Evolutionary conservation across 108 stramenopile genomes (phyloP).

Genomic region (Cyclostephanos invisitatus): DNA sequence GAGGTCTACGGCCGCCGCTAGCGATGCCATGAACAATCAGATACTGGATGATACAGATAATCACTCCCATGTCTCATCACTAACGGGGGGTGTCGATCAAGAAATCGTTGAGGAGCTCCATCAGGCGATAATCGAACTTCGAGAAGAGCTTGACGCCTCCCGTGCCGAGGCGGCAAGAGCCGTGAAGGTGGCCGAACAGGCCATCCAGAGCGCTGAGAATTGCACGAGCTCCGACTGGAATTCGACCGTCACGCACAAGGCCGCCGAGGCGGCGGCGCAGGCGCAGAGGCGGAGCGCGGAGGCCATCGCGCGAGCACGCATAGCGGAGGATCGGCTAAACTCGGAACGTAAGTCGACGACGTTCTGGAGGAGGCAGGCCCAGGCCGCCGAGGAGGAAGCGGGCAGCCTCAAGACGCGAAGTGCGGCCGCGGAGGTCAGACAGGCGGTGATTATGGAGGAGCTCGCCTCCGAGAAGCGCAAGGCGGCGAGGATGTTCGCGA

Average conservation of each 20-base stretch:
- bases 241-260: constrained; percentile 87
- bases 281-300: constrained; percentile 86
- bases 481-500: constrained; percentile 42
- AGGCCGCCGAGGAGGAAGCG: constrained; percentile 77
- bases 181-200: constrained; percentile 91
- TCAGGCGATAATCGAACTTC: constrained; percentile 71
- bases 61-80: constrained; percentile 71
- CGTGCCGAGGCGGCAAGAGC: constrained; percentile 87
- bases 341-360: constrained; percentile 59
- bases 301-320: constrained; percentile 77
- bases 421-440: constrained; percentile 83
- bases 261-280: constrained; percentile 87
- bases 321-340: constrained; percentile 79
- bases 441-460: constrained; percentile 65
- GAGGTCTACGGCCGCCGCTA: too few relatives aligned
- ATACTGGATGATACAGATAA: constrained; percentile 37
- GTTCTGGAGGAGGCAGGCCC: constrained; percentile 75
- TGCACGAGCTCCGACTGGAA: constrained; percentile 83
- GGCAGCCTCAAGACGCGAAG: constrained; percentile 75
- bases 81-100: constrained; percentile 90
- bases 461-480: constrained; percentile 60
- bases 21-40: background rate
- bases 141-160: constrained; percentile 78
- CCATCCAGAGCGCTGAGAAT: constrained; percentile 89
- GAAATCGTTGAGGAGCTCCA: constrained; percentile 91